These are phyloP conservation scores for Urochloa ruziziensis DNA, from an alignment of 176 grass and related monocot genomes.

Conservation along the genomic window DNA sequence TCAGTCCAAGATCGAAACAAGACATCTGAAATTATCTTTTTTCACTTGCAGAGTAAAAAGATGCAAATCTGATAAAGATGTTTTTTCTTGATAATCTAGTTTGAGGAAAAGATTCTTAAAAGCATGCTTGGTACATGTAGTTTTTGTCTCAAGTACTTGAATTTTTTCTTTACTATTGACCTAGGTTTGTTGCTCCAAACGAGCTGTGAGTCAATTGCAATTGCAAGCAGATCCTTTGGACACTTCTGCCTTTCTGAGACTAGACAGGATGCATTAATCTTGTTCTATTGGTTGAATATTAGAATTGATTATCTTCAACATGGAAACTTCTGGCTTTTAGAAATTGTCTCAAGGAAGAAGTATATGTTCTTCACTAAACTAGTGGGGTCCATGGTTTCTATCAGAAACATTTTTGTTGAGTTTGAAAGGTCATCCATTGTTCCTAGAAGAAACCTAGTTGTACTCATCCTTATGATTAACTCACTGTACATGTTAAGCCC, in stretches of 20 bases:
- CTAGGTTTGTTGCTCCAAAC: background rate
- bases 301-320: background rate
- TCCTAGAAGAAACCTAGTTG: background rate
- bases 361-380: background rate
- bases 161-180: background rate
- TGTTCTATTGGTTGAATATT: background rate
- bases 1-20: background rate
- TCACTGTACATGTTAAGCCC: background rate
- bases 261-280: background rate
- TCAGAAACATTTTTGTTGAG: background rate
- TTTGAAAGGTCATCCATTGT: background rate
- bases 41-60: background rate
- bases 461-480: background rate
- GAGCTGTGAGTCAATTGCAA: background rate
- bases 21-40: background rate
- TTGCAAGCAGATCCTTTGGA: background rate
- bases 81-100: background rate
- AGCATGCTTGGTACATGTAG: background rate
- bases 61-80: background rate
- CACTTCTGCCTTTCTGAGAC: background rate
- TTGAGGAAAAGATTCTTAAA: background rate
- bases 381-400: background rate
- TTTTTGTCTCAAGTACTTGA: background rate
- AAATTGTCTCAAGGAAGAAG: background rate
- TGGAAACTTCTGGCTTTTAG: background rate